phyloP scores from a whole-genome alignment of 208 protist species.

The Leishmania gerbilli region DNA sequence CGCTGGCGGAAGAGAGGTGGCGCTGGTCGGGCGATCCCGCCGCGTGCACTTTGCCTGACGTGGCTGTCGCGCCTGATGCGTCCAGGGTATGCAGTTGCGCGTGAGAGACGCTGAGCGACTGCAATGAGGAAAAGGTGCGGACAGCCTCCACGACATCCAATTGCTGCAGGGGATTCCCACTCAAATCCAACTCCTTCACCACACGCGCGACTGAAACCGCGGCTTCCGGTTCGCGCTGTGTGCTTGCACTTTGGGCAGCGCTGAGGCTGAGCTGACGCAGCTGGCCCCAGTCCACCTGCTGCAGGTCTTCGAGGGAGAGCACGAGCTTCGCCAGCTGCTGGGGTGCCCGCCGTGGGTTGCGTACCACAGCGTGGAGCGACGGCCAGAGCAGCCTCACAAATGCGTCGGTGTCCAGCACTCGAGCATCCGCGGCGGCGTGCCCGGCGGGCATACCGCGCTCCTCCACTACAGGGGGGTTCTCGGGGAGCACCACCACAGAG shows the following conservation, averaged over 20 bases:
- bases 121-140: conserved; percentile 48
- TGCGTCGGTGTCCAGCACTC: conserved; percentile 31
- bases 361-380: conserved; percentile 37
- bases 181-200: conserved; percentile 59
- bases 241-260: background rate
- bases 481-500: background rate
- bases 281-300: conserved; percentile 45
- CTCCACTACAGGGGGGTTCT: conserved; percentile 1
- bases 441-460: background rate
- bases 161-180: conserved; percentile 53
- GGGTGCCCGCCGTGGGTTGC: conserved; percentile 29
- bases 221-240: too few species aligned
- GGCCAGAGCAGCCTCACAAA: conserved; percentile 43
- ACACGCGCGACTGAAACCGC: background rate
- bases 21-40: background rate
- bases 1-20: background rate
- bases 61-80: background rate
- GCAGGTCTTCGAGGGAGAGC: conserved; percentile 67
- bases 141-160: conserved; percentile 53
- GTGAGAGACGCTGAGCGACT: conserved; percentile 44
- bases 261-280: conserved; percentile 12
- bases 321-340: conserved; percentile 50
- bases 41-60: background rate
- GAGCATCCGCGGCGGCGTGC: background rate
- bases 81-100: conserved; percentile 29